Percentiles rank a stretch among this genome's conserved stretches.
These are phyloP conservation scores for Hypomyces perniciosus DNA, from an alignment of 2,329 filamentous ascomycete species.

Conservation along the genomic window DNA sequence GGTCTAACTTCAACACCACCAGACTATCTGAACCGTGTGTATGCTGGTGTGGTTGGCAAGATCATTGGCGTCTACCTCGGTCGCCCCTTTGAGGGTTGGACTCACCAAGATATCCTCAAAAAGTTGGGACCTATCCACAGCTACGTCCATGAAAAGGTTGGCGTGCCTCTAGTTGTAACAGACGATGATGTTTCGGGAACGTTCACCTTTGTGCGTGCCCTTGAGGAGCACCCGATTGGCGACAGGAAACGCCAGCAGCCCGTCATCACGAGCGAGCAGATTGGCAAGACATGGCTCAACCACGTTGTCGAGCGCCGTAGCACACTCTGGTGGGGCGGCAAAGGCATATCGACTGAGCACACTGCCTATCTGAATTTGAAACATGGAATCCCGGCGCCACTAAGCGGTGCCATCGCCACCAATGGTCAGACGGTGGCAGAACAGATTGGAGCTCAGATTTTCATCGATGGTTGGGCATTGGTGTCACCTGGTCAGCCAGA, in stretches of 20 bases:
- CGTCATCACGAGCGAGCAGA: conserved; percentile 6
- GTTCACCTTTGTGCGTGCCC: conserved; percentile 30
- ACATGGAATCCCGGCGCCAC: conserved; percentile 27
- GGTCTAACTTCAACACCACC: neutral
- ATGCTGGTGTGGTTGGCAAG: conserved; percentile 34
- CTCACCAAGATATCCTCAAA: conserved; percentile 26
- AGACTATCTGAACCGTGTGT: conserved; percentile 29
- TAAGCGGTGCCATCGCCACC: conserved; percentile 22
- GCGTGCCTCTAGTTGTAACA: conserved; percentile 24
- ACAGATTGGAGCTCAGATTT: conserved; percentile 35
- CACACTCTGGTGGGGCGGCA: conserved; percentile 34
- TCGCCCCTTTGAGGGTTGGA: conserved; percentile 33
- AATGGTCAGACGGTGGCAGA: conserved; percentile 20
- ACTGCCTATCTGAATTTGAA: conserved; percentile 34
- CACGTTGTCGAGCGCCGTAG: conserved; percentile 17
- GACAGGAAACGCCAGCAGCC: conserved; percentile 2
- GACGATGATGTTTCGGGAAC: conserved; percentile 32
- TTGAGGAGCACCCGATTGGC: conserved; percentile 24
- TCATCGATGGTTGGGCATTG: conserved; percentile 33
- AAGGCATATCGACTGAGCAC: conserved; percentile 33
- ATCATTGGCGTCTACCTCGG: conserved; percentile 33
- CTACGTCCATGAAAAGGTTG: conserved; percentile 27
- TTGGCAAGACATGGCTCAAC: conserved; percentile 15
- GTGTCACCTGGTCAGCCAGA: conserved; percentile 25
- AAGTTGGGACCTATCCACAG: conserved; percentile 26